These are phyloP conservation scores for Fusarium dlaminii DNA, from an alignment of 2,329 filamentous ascomycete species.

Conservation along the genomic window DNA sequence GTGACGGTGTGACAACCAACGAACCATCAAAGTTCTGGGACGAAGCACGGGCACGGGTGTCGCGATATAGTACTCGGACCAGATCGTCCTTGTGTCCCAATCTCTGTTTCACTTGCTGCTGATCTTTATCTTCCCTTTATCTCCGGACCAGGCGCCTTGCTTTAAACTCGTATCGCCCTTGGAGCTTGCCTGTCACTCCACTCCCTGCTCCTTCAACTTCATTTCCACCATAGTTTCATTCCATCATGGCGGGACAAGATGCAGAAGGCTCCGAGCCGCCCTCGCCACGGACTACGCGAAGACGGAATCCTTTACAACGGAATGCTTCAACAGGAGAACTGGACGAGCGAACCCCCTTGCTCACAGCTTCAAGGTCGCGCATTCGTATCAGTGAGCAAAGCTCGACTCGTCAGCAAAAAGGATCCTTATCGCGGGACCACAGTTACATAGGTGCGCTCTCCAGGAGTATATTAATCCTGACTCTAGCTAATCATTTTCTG, in stretches of 20 bases:
- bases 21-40: constrained; percentile 23
- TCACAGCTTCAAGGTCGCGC: constrained; percentile 53
- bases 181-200: constrained; percentile 1
- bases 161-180: background rate
- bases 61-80: constrained; percentile 9
- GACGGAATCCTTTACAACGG: constrained; percentile 40
- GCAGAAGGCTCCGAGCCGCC: constrained; percentile 46
- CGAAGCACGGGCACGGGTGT: constrained; percentile 29
- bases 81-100: constrained; percentile 3
- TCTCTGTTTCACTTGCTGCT: constrained; percentile 1
- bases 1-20: constrained; percentile 37
- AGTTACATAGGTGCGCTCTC: constrained; percentile 53
- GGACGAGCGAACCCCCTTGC: constrained; percentile 58
- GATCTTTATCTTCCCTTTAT: background rate
- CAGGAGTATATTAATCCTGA: background rate
- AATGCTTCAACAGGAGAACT: constrained; percentile 45
- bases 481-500: constrained; percentile 11
- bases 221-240: background rate
- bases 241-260: constrained; percentile 46
- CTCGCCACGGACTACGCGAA: constrained; percentile 47
- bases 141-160: background rate
- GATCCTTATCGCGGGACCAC: constrained; percentile 51
- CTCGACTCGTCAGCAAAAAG: constrained; percentile 40
- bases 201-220: background rate
- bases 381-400: constrained; percentile 51